Evolutionary conservation across 129 eudicot species (phyloP), one percentile per base, ranked within the genome.

Genomic region (Flaveria sonorensis): DNA sequence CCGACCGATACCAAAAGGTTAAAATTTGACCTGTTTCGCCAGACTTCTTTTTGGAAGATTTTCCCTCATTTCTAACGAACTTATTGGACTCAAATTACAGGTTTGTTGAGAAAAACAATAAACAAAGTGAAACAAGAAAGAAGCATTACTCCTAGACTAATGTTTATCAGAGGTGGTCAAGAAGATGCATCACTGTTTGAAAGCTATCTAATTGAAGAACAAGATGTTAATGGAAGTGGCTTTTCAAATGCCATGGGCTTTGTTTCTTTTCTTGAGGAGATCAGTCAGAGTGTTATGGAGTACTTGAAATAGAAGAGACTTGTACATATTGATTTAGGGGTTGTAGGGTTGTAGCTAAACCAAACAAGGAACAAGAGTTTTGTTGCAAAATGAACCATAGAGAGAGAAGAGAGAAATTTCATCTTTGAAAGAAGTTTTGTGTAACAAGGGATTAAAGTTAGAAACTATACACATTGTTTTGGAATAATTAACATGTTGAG

Each of bases 121-220:
- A 94, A 94, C 82, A 87, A 91, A 85, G 67, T 94, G 85, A 94
- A 94, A 85, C 92, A 94, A 85, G 99, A 86, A 85, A 89, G 99
- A 79, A 89, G 92, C 68, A 88, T 94, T 28, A 94, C 99, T 14
- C 99, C 99, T 10, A 91, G 89, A 71, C 86, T 94, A 42, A 63
- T 87, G 19, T 94, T 94, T 79, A 91, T 94, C 11, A 74, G 96
- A 43, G 99, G 96, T n/a, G 97, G 96, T 30, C 88, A 85, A 53
- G 99, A 94, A 63, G 99, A 94, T 80, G 90, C 94, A 30, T 77
- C 96, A 6, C 24, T 76, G 24, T 94, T 94, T 62, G 99, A 94
- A 83, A 91, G 81, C 78, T 86, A 86, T 80, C 93, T 94, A 24
- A 91, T 94, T 19, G 99, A 94, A 84, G 99, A 94, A 64, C 99